phyloP scores from a whole-genome alignment of 2,329 filamentous ascomycete genomes.

The Pseudogymnoascus sp. region DNA sequence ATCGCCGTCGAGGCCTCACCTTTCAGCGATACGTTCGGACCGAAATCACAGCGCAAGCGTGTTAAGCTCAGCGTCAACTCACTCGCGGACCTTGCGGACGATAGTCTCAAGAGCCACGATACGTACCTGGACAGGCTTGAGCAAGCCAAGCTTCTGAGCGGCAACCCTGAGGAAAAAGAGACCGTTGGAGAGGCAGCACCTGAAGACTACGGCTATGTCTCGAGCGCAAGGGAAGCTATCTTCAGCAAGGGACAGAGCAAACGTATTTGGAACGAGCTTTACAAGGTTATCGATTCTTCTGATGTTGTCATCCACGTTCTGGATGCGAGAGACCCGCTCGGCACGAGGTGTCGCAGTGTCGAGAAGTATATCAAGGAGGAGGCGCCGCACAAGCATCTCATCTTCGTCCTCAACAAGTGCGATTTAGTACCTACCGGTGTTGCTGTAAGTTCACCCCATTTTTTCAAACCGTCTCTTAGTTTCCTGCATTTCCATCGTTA shows the following conservation, averaged over 20 bases:
- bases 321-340: conserved; percentile 81
- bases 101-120: conserved; percentile 73
- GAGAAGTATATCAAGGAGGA: conserved; percentile 93
- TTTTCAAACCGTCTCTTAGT: conserved; percentile 13
- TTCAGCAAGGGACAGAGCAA: conserved; percentile 95
- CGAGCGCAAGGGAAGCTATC: conserved; percentile 70
- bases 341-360: conserved; percentile 80
- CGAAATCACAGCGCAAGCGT: conserved; percentile 85
- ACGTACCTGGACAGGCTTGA: conserved; percentile 74
- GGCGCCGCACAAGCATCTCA: conserved; percentile 90
- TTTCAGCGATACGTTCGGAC: conserved; percentile 83
- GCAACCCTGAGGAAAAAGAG: conserved; percentile 46
- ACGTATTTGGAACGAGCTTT: conserved; percentile 92
- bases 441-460: conserved; percentile 66
- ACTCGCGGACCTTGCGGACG: conserved; percentile 72
- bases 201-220: conserved; percentile 39
- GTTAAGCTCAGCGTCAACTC: conserved; percentile 80
- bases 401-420: conserved; percentile 84
- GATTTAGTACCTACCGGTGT: conserved; percentile 88
- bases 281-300: conserved; percentile 91
- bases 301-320: conserved; percentile 95
- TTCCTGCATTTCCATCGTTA: conserved; percentile 50
- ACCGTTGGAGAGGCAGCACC: conserved; percentile 34
- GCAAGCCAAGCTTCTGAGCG: conserved; percentile 68
- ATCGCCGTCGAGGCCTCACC: conserved; percentile 83